These are phyloP conservation scores for Amaranthus tricolor DNA, from an alignment of 179 eudicot species.

Conservation along the genomic window DNA sequence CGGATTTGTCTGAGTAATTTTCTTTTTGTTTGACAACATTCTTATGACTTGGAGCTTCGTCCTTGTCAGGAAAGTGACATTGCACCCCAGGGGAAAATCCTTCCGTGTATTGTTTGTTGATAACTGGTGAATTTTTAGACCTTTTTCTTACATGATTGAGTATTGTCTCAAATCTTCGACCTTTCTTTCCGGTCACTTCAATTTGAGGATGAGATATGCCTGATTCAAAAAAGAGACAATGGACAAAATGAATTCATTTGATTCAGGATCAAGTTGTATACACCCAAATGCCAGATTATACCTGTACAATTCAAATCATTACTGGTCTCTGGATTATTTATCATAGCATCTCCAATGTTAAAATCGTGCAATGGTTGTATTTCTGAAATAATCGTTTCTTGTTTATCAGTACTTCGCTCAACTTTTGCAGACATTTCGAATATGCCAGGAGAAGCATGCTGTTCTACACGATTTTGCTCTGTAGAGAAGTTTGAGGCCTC, in stretches of 20 bases:
- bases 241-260: not conserved
- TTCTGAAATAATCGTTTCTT: conserved; percentile 24
- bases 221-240: conserved; percentile 20
- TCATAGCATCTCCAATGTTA: conserved; percentile 21
- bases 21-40: not conserved
- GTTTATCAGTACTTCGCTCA: conserved; percentile 22
- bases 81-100: conserved; percentile 17
- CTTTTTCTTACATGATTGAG: conserved; percentile 57
- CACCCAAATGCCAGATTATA: not conserved
- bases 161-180: conserved; percentile 34
- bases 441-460: conserved; percentile 30
- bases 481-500: conserved; percentile 45
- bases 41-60: conserved; percentile 8
- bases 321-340: conserved; percentile 19
- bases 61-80: conserved; percentile 15
- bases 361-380: conserved; percentile 22
- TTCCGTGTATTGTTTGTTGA: conserved; percentile 35
- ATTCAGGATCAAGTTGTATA: not conserved
- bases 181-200: conserved; percentile 45
- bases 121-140: conserved; percentile 45
- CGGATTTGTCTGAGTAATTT: conserved; percentile 15
- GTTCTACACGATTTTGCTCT: conserved; percentile 46
- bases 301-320: conserved; percentile 33
- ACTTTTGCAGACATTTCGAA: conserved; percentile 27
- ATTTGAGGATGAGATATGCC: conserved; percentile 30